Evolutionary conservation across 2,329 filamentous ascomycete species (phyloP).

Genomic region (Basipetospora chlamydospora): DNA sequence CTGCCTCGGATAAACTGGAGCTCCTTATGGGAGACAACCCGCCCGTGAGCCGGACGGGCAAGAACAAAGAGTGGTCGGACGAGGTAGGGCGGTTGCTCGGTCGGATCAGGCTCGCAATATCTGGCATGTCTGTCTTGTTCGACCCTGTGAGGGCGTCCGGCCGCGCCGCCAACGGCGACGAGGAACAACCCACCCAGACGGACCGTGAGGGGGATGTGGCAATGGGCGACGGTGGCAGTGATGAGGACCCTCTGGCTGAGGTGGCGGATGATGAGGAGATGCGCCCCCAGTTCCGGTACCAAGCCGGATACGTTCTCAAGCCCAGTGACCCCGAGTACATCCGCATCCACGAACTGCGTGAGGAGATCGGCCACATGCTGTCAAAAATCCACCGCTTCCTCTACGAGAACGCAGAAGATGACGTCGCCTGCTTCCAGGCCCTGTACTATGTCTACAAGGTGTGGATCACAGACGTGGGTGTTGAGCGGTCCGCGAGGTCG

Average conservation of each 20-base stretch:
- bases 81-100: constrained; percentile 85
- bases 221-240: constrained; percentile 26
- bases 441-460: constrained; percentile 85
- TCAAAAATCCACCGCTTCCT: constrained; percentile 79
- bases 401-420: constrained; percentile 74
- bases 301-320: constrained; percentile 69
- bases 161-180: constrained; percentile 38
- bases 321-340: constrained; percentile 43
- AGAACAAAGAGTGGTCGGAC: constrained; percentile 97
- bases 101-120: constrained; percentile 75
- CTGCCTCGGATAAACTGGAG: constrained; percentile 59
- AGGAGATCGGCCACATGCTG: constrained; percentile 64
- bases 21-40: constrained; percentile 70
- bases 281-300: constrained; percentile 75
- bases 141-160: constrained; percentile 58
- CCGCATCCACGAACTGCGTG: constrained; percentile 66
- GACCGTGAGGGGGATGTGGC: constrained; percentile 39
- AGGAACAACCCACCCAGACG: no score
- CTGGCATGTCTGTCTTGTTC: constrained; percentile 80
- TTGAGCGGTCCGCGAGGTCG: constrained; percentile 87
- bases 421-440: constrained; percentile 87
- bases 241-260: constrained; percentile 41
- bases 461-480: constrained; percentile 96
- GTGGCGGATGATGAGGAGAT: constrained; percentile 68
- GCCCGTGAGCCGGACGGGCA: constrained; percentile 77